Base-by-base conservation (phyloP, 208 protist genomes). In the Herpetomonas muscarum region DNA sequence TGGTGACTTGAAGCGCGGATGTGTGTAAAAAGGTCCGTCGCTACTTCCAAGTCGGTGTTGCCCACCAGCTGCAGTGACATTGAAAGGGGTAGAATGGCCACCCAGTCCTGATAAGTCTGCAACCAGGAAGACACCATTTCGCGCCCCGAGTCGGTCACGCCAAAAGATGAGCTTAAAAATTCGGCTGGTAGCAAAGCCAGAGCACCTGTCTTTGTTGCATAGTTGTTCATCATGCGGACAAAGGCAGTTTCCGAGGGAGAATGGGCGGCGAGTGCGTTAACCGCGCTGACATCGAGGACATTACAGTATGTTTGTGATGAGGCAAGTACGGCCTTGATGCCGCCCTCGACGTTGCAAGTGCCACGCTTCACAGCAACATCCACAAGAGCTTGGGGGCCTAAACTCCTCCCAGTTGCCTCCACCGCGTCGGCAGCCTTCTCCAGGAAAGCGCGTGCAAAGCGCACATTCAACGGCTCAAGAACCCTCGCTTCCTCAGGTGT, bases 211-310 rank as follows among this genome's bases (percentile, higher is more conserved):
- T 81, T 81, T 44, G 65, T 50, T 10, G 47, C 61, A 53, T 94
- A 91, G n/a, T 62, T 70, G 30, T 71, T 64, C 83, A 94, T 91
- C 81, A 94, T 89, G 12, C 76, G 75, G 17, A 69, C 75, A 67
- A 90, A 94, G 0, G 83, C 80, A 1, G 67, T 63, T 44, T 81
- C 74, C 1, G 71, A 39, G 0, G 61, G 29, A 1, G 55, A 28
- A 36, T 54, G 49, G 1, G 64, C 34, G 7, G 81, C 76, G 24
- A 94, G 56, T 6, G 61, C 50, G 24, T 64, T 68, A 10, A 90
- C 32, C 13, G 74, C 75, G 22, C 42, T 54, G 10, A 44, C 68
- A 52, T 72, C 71, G 3, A 94, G 25, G 9, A 94, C 74, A 25
- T 74, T 91, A 58, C 81, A 81, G 51, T 90, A 87, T 30, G 80